A percentile compares a stretch with the other conserved stretches of the same genome.
These are phyloP conservation scores for Euptelea pleiosperma DNA, from an alignment of 164 flowering plant genomes.

Conservation along the genomic window DNA sequence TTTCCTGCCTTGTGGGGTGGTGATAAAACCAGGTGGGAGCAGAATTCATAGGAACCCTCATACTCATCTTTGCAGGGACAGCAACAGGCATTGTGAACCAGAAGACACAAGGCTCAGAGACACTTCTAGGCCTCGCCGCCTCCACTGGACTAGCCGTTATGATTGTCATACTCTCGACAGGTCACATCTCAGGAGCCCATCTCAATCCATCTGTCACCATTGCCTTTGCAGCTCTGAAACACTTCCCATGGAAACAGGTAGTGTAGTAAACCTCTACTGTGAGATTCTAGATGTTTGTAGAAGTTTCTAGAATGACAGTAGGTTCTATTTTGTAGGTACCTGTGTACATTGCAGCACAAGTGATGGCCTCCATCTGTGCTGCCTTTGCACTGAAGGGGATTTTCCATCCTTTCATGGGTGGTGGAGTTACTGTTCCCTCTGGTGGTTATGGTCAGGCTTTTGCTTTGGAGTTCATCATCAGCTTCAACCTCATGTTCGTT, in stretches of 20 bases:
- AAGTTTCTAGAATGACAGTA: background rate
- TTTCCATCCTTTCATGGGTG: conserved; percentile 66
- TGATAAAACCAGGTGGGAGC: conserved; percentile 66
- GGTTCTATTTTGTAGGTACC: conserved; percentile 53
- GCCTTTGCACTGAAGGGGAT: conserved; percentile 55
- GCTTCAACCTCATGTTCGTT: conserved; percentile 92
- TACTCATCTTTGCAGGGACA: conserved; percentile 75
- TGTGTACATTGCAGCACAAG: conserved; percentile 65
- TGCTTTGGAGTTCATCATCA: conserved; percentile 73
- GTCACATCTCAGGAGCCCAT: conserved; percentile 91
- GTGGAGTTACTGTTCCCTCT: conserved; percentile 80
- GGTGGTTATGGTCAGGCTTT: conserved; percentile 58
- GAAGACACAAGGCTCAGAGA: conserved; percentile 55
- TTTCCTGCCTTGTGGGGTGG: background rate
- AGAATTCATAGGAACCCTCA: conserved; percentile 79
- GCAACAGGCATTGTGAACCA: conserved; percentile 84
- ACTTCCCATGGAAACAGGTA: conserved; percentile 83
- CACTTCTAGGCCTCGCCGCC: conserved; percentile 60
- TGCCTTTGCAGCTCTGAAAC: conserved; percentile 67
- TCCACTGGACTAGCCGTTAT: conserved; percentile 76
- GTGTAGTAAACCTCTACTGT: background rate
- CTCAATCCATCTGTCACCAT: conserved; percentile 79
- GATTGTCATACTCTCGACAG: conserved; percentile 71
- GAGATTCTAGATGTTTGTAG: background rate
- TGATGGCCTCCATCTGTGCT: conserved; percentile 71